phyloP scores from a whole-genome alignment of 2,329 filamentous ascomycete species.

The Fusarium setosum region DNA sequence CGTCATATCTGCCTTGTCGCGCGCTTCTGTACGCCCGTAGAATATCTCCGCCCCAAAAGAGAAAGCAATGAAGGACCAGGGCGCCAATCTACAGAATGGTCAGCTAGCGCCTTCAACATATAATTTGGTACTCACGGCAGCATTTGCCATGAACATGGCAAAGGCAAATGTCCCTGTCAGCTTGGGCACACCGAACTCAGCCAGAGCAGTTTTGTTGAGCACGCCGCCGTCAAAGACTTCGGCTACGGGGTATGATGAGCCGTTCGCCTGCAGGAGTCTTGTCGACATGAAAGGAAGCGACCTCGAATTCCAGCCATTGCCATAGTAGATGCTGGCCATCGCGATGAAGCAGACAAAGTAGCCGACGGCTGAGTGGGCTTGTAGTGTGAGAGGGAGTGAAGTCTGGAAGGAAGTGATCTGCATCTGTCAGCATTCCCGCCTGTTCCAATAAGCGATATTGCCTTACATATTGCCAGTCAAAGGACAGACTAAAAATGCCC shows the following conservation, averaged over 20 bases:
- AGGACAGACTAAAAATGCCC: slow-evolving; percentile 59
- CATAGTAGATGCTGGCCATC: slow-evolving; percentile 65
- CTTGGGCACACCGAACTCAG: slow-evolving; percentile 57
- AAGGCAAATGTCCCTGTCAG: slow-evolving; percentile 63
- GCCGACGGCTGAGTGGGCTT: slow-evolving; percentile 59
- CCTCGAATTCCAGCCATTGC: slow-evolving; percentile 58
- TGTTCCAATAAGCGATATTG: accelerated
- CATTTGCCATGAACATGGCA: slow-evolving; percentile 67
- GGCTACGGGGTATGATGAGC: slow-evolving; percentile 52
- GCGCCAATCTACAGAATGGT: slow-evolving; percentile 61
- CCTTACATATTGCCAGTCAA: slow-evolving; percentile 68
- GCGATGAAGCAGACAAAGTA: slow-evolving; percentile 60
- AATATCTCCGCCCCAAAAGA: slow-evolving; percentile 69
- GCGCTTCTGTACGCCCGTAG: slow-evolving; percentile 58
- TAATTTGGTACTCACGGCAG: slow-evolving; percentile 55
- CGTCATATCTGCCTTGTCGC: slow-evolving; percentile 54
- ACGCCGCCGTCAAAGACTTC: slow-evolving; percentile 55
- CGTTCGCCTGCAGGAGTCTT: slow-evolving; percentile 52
- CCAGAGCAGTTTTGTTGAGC: slow-evolving; percentile 55
- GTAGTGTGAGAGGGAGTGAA: slow-evolving; percentile 63
- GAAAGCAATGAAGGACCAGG: slow-evolving; percentile 60
- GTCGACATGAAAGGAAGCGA: slow-evolving; percentile 67
- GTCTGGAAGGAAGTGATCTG: slow-evolving; percentile 66
- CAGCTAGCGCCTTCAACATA: accelerated
- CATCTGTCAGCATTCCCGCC: not conserved